Conservation (phyloP, 2,329 filamentous ascomycete genomes). For the Cryphonectria parasitica region DNA sequence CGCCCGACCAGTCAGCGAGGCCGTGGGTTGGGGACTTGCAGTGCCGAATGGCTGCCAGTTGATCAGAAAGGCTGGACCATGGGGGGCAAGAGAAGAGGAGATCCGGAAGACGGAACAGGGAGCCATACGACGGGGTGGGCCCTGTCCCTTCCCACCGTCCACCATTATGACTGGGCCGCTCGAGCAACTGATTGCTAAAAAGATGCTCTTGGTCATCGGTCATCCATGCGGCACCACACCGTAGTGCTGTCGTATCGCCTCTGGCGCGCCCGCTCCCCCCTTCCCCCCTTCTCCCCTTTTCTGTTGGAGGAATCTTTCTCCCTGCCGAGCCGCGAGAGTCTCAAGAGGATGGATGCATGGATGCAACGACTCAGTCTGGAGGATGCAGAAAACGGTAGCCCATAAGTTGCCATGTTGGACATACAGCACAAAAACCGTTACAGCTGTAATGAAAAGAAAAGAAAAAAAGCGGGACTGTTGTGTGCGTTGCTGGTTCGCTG, state of each 20-base stretch:
- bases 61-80: not conserved
- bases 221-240: conserved; percentile 10
- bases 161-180: not conserved
- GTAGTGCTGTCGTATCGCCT: not conserved
- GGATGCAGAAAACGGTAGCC: not conserved
- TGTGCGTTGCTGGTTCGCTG: conserved; percentile 9
- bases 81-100: not conserved
- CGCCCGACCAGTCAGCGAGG: conserved; percentile 22
- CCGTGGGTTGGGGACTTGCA: conserved; percentile 4
- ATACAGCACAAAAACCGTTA: conserved; percentile 9
- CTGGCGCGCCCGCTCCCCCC: not conserved
- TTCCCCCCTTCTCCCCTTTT: not conserved
- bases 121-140: conserved; percentile 6
- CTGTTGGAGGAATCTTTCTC: conserved; percentile 15
- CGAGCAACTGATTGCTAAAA: conserved; percentile 8
- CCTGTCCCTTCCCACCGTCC: not conserved
- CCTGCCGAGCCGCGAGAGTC: conserved; percentile 10
- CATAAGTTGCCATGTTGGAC: not conserved
- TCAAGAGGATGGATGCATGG: not conserved
- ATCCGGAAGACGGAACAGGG: conserved; percentile 9
- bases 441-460: not conserved
- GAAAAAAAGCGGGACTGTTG: conserved; percentile 19
- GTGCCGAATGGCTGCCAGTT: conserved; percentile 4
- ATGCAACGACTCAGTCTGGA: conserved; percentile 1
- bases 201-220: conserved; percentile 8